These are phyloP conservation scores for Paraconiothyrium brasiliense DNA, from an alignment of 2,329 filamentous ascomycete species.

Conservation along the genomic window DNA sequence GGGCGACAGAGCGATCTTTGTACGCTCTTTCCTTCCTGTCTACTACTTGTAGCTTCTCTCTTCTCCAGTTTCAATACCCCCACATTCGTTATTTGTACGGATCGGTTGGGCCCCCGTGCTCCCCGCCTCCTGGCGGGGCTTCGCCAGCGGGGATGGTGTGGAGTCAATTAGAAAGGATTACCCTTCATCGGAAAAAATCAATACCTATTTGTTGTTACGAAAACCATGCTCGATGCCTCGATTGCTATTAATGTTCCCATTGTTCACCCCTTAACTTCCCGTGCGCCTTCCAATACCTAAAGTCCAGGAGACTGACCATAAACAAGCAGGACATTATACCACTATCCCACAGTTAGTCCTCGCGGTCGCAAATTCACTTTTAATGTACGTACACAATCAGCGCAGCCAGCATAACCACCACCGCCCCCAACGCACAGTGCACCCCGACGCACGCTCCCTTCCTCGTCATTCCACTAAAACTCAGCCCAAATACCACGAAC, in stretches of 20 bases:
- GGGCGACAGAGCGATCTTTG: constrained; percentile 16
- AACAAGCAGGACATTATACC: no score
- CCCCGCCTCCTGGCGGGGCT: constrained; percentile 28
- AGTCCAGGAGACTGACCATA: no score
- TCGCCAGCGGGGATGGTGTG: constrained; percentile 24
- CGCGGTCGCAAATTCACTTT: no score
- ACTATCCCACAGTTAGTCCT: no score
- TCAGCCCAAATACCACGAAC: no score
- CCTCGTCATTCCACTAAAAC: no score
- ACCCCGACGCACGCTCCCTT: no score
- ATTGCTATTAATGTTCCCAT: not conserved
- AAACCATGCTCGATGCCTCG: not conserved
- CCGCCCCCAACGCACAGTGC: no score
- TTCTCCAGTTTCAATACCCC: constrained; percentile 28
- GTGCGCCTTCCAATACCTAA: no score
- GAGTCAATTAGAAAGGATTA: constrained; percentile 45
- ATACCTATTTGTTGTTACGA: constrained; percentile 15
- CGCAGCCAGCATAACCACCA: no score
- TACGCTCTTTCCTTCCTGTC: constrained; percentile 12
- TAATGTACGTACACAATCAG: no score
- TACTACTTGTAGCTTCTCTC: constrained; percentile 21
- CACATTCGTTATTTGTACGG: constrained; percentile 41
- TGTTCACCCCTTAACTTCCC: not conserved
- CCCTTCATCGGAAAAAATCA: constrained; percentile 48
- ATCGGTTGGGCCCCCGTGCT: constrained; percentile 22